These are phyloP conservation scores for Mrakia gelida DNA, from an alignment of 768 basidiomycete genomes.

Conservation along the genomic window DNA sequence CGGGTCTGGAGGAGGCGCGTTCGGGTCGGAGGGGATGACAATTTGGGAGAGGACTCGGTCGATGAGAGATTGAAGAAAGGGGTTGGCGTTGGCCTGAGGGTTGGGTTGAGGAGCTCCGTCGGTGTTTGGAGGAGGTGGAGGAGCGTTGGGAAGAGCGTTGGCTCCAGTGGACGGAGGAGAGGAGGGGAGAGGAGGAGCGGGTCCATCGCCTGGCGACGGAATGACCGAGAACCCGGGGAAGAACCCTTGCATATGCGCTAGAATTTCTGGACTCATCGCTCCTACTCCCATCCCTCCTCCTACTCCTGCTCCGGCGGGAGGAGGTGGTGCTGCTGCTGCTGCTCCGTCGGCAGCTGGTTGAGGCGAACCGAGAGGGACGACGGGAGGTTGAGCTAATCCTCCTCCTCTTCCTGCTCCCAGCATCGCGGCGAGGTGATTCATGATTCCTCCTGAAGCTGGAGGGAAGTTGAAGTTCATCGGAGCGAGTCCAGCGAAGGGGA, in stretches of 20 bases:
- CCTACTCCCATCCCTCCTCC: not conserved
- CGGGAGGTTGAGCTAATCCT: not conserved
- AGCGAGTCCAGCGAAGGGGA: conserved; percentile 8
- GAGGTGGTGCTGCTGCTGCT: not conserved
- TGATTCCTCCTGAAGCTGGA: not conserved
- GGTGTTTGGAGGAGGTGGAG: not conserved
- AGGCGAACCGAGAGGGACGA: not conserved
- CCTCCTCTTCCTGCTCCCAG: not conserved
- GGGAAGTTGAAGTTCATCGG: not conserved
- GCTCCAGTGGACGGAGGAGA: not conserved
- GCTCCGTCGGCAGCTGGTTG: not conserved
- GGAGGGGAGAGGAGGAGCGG: not conserved
- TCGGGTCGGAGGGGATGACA: not conserved
- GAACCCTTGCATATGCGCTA: not conserved
- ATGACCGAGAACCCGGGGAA: not conserved
- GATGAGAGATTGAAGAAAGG: not conserved
- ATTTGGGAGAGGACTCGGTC: conserved; percentile 11
- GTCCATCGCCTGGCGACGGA: not conserved
- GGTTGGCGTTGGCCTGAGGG: not conserved
- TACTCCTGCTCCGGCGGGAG: not conserved
- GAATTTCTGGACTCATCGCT: not conserved
- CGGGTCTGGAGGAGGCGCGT: conserved; percentile 13
- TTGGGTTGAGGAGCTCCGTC: not conserved
- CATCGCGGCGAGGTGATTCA: not conserved
- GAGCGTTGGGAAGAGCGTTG: not conserved